Percentiles rank a stretch among this genome's conserved stretches.
phyloP scores from a whole-genome alignment of 345 rosid genomes.

The Eucalyptus sp. region DNA sequence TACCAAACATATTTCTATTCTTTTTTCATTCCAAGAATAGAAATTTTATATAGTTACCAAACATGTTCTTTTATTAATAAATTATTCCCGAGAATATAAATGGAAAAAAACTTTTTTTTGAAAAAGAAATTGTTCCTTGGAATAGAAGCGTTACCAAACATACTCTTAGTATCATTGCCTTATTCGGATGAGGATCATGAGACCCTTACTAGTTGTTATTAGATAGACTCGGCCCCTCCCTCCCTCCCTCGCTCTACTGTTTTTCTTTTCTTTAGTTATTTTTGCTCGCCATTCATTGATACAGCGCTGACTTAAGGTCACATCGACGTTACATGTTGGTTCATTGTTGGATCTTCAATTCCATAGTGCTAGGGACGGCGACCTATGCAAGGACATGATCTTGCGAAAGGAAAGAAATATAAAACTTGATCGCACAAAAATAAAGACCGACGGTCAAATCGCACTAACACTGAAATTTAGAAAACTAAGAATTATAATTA shows the following conservation, averaged over 20 bases:
- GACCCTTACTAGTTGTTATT: background rate
- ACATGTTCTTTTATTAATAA: accelerated
- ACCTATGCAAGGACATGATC: background rate
- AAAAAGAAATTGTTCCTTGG: accelerated
- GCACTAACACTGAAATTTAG: background rate
- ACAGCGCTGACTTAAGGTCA: background rate
- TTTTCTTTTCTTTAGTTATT: background rate
- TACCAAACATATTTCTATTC: too few species aligned
- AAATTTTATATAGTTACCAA: too few species aligned
- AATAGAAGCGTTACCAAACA: accelerated
- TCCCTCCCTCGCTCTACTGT: background rate
- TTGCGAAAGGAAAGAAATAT: background rate
- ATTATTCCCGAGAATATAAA: accelerated
- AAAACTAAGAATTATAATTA: background rate
- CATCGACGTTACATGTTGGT: background rate
- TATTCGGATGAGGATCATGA: background rate
- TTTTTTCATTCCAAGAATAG: too few species aligned
- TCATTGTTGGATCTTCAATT: background rate
- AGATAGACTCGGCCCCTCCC: background rate
- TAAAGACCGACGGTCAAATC: background rate
- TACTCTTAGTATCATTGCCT: too few species aligned
- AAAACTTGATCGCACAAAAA: background rate
- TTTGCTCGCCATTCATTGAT: background rate
- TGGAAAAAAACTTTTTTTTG: accelerated
- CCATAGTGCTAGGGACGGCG: background rate